A percentile compares a stretch with the other conserved stretches of the same genome.
Evolutionary conservation across 345 rosid species (phyloP).

Genomic region (Litchi chinensis): DNA sequence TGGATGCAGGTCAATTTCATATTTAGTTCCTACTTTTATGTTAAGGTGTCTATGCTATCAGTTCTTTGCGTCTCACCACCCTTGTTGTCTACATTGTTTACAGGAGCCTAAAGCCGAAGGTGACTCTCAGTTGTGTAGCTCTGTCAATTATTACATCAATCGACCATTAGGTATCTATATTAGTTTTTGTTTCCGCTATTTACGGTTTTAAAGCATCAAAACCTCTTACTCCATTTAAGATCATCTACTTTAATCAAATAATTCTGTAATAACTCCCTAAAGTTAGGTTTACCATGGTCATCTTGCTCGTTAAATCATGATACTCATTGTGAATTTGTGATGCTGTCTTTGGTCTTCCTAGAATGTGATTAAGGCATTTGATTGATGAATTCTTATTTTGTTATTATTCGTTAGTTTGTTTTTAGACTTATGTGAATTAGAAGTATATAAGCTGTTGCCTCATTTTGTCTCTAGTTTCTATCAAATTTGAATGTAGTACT

Average conservation of each 20-base stretch:
- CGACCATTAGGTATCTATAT: constrained; percentile 67
- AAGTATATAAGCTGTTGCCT: neutral
- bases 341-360: neutral
- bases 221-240: neutral
- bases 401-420: too few species aligned
- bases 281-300: neutral
- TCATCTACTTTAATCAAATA: neutral
- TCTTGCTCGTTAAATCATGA: neutral
- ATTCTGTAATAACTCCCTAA: neutral
- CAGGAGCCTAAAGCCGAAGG: constrained; percentile 84
- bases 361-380: constrained; percentile 3
- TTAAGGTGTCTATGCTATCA: neutral
- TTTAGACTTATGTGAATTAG: neutral
- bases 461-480: neutral
- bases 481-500: neutral
- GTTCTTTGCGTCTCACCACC: neutral
- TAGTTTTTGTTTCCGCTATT: neutral
- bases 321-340: neutral
- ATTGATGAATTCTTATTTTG: neutral
- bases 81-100: constrained; percentile 6
- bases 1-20: constrained; percentile 81
- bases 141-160: constrained; percentile 72
- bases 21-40: constrained; percentile 3
- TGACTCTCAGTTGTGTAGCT: constrained; percentile 64
- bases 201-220: neutral